Conservation (phyloP, 2,329 filamentous ascomycete species). For the Zymoseptoria ardabiliae region DNA sequence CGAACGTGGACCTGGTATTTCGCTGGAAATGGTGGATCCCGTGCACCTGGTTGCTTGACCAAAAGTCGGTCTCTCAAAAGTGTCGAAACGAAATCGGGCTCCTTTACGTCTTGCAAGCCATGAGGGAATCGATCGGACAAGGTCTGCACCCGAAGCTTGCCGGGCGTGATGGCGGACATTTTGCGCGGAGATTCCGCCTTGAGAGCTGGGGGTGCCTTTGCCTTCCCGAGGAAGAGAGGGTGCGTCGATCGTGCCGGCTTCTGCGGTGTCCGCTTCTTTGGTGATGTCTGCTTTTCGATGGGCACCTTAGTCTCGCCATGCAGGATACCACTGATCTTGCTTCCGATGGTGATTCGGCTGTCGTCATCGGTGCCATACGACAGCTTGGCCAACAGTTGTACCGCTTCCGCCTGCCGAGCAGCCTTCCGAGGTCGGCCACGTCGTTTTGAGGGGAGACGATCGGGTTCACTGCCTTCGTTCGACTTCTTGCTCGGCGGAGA, state of each 20-base stretch:
- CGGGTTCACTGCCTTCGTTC: slow-evolving; percentile 11
- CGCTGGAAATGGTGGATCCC: slow-evolving; percentile 65
- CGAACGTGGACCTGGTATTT: slow-evolving; percentile 58
- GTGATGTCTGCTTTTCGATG: slow-evolving; percentile 7
- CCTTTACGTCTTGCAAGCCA: neutral
- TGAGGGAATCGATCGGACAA: slow-evolving; percentile 16
- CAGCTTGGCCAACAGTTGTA: slow-evolving; percentile 22
- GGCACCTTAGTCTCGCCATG: slow-evolving; percentile 24
- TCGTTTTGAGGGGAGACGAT: slow-evolving; percentile 18
- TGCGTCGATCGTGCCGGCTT: slow-evolving; percentile 42
- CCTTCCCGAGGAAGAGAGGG: slow-evolving; percentile 58
- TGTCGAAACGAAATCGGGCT: slow-evolving; percentile 18
- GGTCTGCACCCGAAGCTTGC: slow-evolving; percentile 34
- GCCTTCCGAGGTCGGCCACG: slow-evolving; percentile 25
- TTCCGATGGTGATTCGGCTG: slow-evolving; percentile 45
- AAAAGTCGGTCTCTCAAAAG: slow-evolving; percentile 27
- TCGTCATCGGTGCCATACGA: slow-evolving; percentile 49
- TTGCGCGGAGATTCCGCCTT: slow-evolving; percentile 26
- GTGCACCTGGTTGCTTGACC: slow-evolving; percentile 58
- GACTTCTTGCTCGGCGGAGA: slow-evolving; percentile 33
- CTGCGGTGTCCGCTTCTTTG: slow-evolving; percentile 19
- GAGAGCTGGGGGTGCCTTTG: slow-evolving; percentile 19
- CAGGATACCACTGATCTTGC: slow-evolving; percentile 58
- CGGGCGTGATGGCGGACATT: slow-evolving; percentile 39
- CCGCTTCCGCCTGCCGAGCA: slow-evolving; percentile 11